phyloP scores from a whole-genome alignment of 805 yeast species.

The Candida germanica region DNA sequence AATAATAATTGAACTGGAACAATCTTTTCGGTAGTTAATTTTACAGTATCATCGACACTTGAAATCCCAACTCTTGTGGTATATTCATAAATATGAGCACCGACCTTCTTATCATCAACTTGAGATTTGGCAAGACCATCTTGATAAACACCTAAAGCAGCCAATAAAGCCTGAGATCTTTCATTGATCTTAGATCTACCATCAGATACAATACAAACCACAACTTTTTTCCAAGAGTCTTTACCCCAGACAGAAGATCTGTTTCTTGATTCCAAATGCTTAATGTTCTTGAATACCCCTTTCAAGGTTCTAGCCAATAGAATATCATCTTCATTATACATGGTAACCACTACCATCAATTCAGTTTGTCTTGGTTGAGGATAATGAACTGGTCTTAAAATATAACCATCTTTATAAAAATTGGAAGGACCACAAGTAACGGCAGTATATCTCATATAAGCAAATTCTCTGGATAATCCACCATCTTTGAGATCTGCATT shows the following conservation, averaged over 20 bases:
- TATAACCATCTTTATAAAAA: constrained; percentile 53
- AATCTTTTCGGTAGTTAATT: constrained; percentile 49
- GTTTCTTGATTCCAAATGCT: constrained; percentile 49
- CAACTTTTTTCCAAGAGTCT: constrained; percentile 58
- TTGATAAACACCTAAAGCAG: constrained; percentile 64
- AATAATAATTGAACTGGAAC: constrained; percentile 63
- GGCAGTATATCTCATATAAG: constrained; percentile 60
- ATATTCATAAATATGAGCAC: constrained; percentile 65
- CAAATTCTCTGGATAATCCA: constrained; percentile 50
- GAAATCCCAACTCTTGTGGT: constrained; percentile 56
- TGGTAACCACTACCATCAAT: constrained; percentile 58
- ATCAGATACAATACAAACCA: constrained; percentile 61
- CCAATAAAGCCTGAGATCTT: constrained; percentile 58
- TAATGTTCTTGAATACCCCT: constrained; percentile 62
- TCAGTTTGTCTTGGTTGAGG: constrained; percentile 55
- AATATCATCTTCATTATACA: constrained; percentile 66
- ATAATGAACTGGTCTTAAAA: constrained; percentile 54
- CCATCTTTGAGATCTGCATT: constrained; percentile 31
- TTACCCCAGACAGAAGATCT: constrained; percentile 48
- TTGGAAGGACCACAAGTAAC: constrained; percentile 71
- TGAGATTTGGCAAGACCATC: constrained; percentile 61
- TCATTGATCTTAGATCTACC: constrained; percentile 66
- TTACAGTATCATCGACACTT: constrained; percentile 49
- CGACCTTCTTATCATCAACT: constrained; percentile 58
- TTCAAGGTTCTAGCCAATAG: constrained; percentile 59